Base-by-base conservation (phyloP, 768 basidiomycete species). In the Hericium coralloides region DNA sequence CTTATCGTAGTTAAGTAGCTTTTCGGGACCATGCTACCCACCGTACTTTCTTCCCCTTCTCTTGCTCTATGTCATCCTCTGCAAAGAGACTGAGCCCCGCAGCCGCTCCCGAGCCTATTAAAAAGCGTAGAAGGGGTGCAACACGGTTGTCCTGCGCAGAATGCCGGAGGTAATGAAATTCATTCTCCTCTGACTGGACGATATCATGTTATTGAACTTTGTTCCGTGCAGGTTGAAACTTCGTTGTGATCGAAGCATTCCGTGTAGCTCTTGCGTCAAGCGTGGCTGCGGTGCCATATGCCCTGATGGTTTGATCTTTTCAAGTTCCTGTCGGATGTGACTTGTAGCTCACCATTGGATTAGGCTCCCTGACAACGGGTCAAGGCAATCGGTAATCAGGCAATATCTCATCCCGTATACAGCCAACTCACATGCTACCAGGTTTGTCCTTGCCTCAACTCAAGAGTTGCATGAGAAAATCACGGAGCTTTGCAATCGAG, bases 381-480 rank as follows among this genome's bases (percentile, higher is more conserved):
- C 84, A 89, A 69, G 89, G 88, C 15, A 89, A 89, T 75, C 81
- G 86, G 87, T 86, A 62, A 43, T 14, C 20, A 47, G 8, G 49
- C 49, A 23, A 50, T 38, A 49, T n/a, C 43, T 60, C 62, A 25
- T 51, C 31, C 26, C 3, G 9, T 12, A 38, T 23, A 18, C 31
- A 45, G 50, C 39, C 55, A 45, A 22, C 39, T 52, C 49, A 18
- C 37, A 38, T 49, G 18, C 25, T 23, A 31, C 17, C 60, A 87
- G 87, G 20, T 91, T 90, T 64, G 87, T 90, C 0, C 79, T 90
- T 26, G 89, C 87, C 0, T 87, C 85, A 0, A 89, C 87, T 0
- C 84, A 85, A 68, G 88, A 90, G 61, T 74, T 91, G 1, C 89
- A 91, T 64, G 87, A 90, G 69, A 90, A 91, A 69, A 90, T 91